Conservation (phyloP, 2,329 filamentous ascomycete species). For the Colletotrichum sp. region DNA sequence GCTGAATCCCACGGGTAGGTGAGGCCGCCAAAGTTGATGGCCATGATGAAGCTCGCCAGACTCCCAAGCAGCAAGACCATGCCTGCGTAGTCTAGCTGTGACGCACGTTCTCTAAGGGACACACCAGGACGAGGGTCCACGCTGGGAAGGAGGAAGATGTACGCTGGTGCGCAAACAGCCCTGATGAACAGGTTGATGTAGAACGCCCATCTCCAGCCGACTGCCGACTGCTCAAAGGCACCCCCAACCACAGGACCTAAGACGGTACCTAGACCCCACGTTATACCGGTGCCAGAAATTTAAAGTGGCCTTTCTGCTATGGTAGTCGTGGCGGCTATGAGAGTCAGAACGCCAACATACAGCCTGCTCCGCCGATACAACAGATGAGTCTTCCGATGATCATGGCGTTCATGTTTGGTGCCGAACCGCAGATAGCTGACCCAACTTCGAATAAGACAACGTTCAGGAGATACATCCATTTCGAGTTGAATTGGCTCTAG, state of each 20-base stretch:
- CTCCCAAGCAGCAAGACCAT: conserved; percentile 44
- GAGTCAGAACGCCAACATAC: conserved; percentile 1
- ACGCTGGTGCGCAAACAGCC: conserved; percentile 32
- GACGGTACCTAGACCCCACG: conserved; percentile 49
- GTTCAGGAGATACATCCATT: conserved; percentile 32
- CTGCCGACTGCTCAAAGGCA: conserved; percentile 41
- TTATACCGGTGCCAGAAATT: conserved; percentile 24
- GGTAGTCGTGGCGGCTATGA: background rate
- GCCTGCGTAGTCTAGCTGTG: conserved; percentile 50
- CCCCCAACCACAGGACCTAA: conserved; percentile 46
- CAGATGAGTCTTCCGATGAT: conserved; percentile 48
- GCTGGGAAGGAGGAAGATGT: conserved; percentile 29
- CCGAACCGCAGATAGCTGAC: conserved; percentile 41
- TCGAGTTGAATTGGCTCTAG: conserved; percentile 34
- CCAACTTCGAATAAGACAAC: conserved; percentile 40
- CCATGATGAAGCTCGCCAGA: conserved; percentile 47
- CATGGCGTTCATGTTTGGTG: conserved; percentile 44
- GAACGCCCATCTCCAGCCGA: conserved; percentile 46
- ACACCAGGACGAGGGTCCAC: conserved; percentile 23
- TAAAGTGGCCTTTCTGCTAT: conserved; percentile 5
- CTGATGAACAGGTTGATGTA: conserved; percentile 59
- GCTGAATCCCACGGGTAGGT: conserved; percentile 49
- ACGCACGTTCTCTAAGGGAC: conserved; percentile 29
- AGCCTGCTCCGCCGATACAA: conserved; percentile 37
- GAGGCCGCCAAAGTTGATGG: conserved; percentile 54